A percentile compares a stretch with the other conserved stretches of the same genome.
phyloP scores from a whole-genome alignment of 306 rosid genomes.

The Inga leiocalycina region DNA sequence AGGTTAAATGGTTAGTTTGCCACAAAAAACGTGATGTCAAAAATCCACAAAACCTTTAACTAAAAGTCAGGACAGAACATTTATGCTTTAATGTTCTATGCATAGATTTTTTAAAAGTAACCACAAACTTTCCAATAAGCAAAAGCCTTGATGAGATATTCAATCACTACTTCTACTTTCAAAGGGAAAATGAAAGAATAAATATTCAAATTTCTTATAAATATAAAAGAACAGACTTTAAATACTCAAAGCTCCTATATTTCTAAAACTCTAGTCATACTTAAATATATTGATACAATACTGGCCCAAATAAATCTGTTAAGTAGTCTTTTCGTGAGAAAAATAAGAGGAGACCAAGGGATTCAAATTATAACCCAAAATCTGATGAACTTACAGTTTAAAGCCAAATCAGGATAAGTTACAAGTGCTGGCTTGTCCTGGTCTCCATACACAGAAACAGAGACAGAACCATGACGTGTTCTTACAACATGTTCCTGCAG shows the following conservation, averaged over 20 bases:
- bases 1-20: slow-evolving; percentile 34
- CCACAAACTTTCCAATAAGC: slow-evolving; percentile 2
- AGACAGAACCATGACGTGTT: slow-evolving; percentile 70
- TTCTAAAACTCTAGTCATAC: neutral
- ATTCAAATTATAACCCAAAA: slow-evolving; percentile 3
- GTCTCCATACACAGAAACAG: slow-evolving; percentile 88
- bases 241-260: slow-evolving; percentile 6
- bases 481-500: slow-evolving; percentile 81
- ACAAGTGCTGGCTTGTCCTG: slow-evolving; percentile 93
- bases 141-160: neutral
- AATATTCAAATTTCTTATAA: neutral
- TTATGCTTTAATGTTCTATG: neutral
- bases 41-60: neutral
- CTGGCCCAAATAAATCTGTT: slow-evolving; percentile 5
- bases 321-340: neutral
- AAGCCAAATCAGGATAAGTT: slow-evolving; percentile 92
- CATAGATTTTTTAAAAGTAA: slow-evolving; percentile 17
- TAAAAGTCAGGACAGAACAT: neutral
- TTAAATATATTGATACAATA: neutral
- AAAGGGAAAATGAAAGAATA: neutral
- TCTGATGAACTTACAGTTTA: slow-evolving; percentile 71
- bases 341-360: neutral
- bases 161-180: neutral
- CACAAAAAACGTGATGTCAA: slow-evolving; percentile 8
- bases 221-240: neutral